Conservation (phyloP, 768 basidiomycete species). For the Tubosaeta sp. region DNA sequence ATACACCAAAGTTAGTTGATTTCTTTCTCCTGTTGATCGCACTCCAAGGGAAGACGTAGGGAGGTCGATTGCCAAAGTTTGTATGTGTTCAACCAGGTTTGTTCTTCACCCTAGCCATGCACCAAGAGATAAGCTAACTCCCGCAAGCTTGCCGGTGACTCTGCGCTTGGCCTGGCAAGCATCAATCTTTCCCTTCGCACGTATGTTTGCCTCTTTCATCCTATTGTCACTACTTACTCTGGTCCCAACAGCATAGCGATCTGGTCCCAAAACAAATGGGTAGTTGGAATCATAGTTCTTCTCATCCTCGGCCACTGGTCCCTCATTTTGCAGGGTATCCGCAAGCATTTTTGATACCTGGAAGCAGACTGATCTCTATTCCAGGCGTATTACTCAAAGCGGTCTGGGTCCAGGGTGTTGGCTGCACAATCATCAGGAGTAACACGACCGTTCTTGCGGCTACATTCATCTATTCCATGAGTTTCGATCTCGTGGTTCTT, state of each 20-base stretch:
- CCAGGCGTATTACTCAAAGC: constrained; percentile 59
- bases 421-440: constrained; percentile 55
- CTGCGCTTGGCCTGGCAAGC: constrained; percentile 42
- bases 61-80: constrained; percentile 41
- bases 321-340: constrained; percentile 56
- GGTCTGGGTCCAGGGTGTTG: constrained; percentile 42
- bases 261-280: constrained; percentile 55
- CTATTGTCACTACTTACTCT: constrained; percentile 6
- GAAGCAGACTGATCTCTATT: not conserved
- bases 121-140: not conserved
- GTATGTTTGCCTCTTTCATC: constrained; percentile 19
- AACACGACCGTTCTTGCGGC: constrained; percentile 62
- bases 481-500: constrained; percentile 62
- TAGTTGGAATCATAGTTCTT: constrained; percentile 46
- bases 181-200: constrained; percentile 46
- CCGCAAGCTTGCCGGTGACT: constrained; percentile 38
- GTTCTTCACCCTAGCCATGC: not conserved
- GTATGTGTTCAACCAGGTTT: constrained; percentile 46
- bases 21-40: not conserved
- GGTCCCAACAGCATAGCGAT: constrained; percentile 49
- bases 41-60: constrained; percentile 17
- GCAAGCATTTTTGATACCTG: not conserved
- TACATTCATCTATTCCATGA: constrained; percentile 75
- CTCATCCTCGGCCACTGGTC: constrained; percentile 70
- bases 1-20: constrained; percentile 26